Percentiles rank a stretch among this genome's conserved stretches.
phyloP scores from a whole-genome alignment of 2,329 filamentous ascomycete genomes.

The Aspergillus felis region DNA sequence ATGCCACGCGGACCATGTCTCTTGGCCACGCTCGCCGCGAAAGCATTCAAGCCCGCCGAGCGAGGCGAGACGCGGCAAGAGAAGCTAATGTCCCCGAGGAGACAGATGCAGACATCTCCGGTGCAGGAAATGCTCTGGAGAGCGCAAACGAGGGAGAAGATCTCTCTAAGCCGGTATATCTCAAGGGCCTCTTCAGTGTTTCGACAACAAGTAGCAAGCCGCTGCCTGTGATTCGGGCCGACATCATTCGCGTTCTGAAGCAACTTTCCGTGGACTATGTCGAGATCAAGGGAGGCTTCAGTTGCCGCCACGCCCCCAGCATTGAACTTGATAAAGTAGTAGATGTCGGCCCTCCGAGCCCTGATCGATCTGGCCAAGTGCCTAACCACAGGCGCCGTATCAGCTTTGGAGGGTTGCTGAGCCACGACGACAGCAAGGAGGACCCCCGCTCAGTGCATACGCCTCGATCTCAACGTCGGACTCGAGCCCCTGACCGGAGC shows the following conservation, averaged over 20 bases:
- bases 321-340: conserved; percentile 76
- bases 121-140: conserved; percentile 49
- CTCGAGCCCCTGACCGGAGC: conserved; percentile 59
- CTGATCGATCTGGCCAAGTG: conserved; percentile 44
- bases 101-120: conserved; percentile 73
- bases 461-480: conserved; percentile 42
- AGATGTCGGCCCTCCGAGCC: conserved; percentile 58
- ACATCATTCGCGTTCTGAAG: conserved; percentile 85
- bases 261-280: conserved; percentile 85
- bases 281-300: conserved; percentile 92
- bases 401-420: conserved; percentile 71
- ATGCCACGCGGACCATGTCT: conserved; percentile 75
- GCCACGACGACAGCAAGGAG: conserved; percentile 65
- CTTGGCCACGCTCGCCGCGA: conserved; percentile 84
- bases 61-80: conserved; percentile 66
- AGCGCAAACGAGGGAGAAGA: conserved; percentile 61
- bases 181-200: conserved; percentile 96
- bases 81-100: conserved; percentile 85
- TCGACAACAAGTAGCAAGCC: conserved; percentile 94
- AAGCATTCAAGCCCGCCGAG: conserved; percentile 83
- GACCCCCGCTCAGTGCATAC: conserved; percentile 44
- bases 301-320: conserved; percentile 80
- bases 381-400: conserved; percentile 70
- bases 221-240: conserved; percentile 75
- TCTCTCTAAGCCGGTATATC: conserved; percentile 80